These are phyloP conservation scores for Fusarium sp. DNA, from an alignment of 2,329 filamentous ascomycete species.

Conservation along the genomic window DNA sequence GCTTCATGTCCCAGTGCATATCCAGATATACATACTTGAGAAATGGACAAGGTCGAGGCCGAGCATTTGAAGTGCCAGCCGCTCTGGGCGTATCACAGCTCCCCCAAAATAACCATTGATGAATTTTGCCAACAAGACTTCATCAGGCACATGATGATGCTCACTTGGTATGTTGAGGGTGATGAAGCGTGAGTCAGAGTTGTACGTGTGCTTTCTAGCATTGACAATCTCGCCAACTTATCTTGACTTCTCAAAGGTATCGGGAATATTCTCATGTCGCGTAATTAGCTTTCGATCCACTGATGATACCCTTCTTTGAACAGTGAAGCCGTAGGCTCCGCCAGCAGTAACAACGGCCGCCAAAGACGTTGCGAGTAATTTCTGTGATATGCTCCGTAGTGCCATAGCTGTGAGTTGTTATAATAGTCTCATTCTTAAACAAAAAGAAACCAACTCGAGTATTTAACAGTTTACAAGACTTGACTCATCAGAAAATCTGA, in stretches of 20 bases:
- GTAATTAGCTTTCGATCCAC: constrained; percentile 33
- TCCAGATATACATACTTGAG: constrained; percentile 13
- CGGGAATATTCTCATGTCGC: constrained; percentile 26
- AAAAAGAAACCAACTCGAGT: neutral
- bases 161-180: constrained; percentile 36
- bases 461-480: neutral
- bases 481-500: constrained; percentile 20
- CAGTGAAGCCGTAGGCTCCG: constrained; percentile 31
- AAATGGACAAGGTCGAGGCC: constrained; percentile 29
- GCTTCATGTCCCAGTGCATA: rapidly evolving
- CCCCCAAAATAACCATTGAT: constrained; percentile 48
- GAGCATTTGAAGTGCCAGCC: constrained; percentile 25
- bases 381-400: constrained; percentile 23
- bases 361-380: constrained; percentile 29
- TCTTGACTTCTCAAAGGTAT: constrained; percentile 40
- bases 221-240: constrained; percentile 46
- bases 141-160: constrained; percentile 36
- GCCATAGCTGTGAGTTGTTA: constrained; percentile 18
- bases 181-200: constrained; percentile 42
- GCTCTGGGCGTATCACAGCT: constrained; percentile 45
- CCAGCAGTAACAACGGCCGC: constrained; percentile 19
- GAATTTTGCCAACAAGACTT: constrained; percentile 46
- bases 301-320: constrained; percentile 22
- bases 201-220: constrained; percentile 24
- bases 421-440: neutral